Base-by-base conservation (phyloP, 192 early-diverging fungal species). In the Coemansia sp. region DNA sequence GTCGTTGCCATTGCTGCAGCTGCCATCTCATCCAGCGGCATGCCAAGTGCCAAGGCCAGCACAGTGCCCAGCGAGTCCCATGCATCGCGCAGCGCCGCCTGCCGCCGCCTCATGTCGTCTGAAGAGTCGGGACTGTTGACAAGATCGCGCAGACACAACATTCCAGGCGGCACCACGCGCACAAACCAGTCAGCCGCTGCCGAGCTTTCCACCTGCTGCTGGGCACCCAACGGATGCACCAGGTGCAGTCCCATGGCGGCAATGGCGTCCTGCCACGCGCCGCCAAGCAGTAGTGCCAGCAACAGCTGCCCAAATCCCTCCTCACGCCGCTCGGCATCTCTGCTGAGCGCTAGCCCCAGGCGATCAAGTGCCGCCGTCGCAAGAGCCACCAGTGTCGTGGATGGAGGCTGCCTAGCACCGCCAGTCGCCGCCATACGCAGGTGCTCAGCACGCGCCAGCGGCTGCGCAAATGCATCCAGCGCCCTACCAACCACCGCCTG, bases 201-300 rank as follows among this genome's bases (percentile, higher is more conserved):
- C 10, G 36, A 38, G n/a, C 22, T 18, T 19, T 13, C 15, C 6
- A 27, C 44, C 46, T 32, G 46, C 28, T 37, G 18, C 17, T 7
- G 14, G 10, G 26, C 5, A 4, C 13, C 19, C 30, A 58, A 33
- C 0, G 55, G 43, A 3, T 26, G 52, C 13, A 60, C 60, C 47
- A 67, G 25, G 23, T 75, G 64, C 56, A 63, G 37, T 3, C 64
- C 72, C 59, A 75, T 59, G 3, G 72, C 72, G 9, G 59, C 65
- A 15, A 64, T 25, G 1, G 57, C 43, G 28, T 60, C 57, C 43
- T 40, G 52, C 72, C 64, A 67, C 19, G 45, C 56, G 25, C 72
- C 72, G 0, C n/a, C 23, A 7, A 23, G n/a, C 45, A 74, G 43
- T 19, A 50, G 50, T 3, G 34, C 49, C 35, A 11, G 36, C 32